Base-by-base conservation (phyloP, 106 monocot species). In the Triglochin maritima region DNA sequence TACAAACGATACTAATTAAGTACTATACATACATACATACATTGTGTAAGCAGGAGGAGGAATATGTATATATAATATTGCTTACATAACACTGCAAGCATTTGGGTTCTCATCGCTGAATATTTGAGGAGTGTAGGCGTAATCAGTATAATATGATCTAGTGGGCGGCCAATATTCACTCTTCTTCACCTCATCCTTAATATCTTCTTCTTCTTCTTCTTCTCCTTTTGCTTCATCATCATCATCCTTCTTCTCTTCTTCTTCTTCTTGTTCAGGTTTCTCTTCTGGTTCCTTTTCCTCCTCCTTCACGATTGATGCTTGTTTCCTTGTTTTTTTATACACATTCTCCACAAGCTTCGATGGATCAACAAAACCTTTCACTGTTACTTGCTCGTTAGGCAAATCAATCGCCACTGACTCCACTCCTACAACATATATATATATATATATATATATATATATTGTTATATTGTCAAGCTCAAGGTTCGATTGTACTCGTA, bases 311-410 rank as follows among this genome's bases (percentile, higher is more conserved):
- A 92, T 75, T 0, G 69, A 73, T 4, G 79, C 92, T 45, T 79
- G 75, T 71, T 77, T 83, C 60, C 81, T 70, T 3, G 88, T 93
- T 71, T 77, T 79, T 46, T 60, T 66, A 45, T 85, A 67, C n/a
- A 93, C 76, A n/a, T 76, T 69, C 44, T 86, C 79, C 11, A 86
- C 83, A 10, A 93, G 58, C 3, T 69, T 75, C 47, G 42, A 70
- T 3, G 93, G 86, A 15, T 93, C 93, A 0, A 93, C 16, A 29
- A 86, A 64, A 3, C 93, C 88, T 65, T 67, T 85, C 9, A 93
- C 81, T 4, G 71, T 59, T 61, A 93, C 79, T 50, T 80, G 79
- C 44, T 76, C 69, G 43, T 81, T 89, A 12, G 56, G 12, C 3
- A 82, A 2, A 61, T 86, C 83, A 7, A 81, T 77, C 46, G 50